Conservation (phyloP, 306 rosid species). For the Gleditsia sinensis region DNA sequence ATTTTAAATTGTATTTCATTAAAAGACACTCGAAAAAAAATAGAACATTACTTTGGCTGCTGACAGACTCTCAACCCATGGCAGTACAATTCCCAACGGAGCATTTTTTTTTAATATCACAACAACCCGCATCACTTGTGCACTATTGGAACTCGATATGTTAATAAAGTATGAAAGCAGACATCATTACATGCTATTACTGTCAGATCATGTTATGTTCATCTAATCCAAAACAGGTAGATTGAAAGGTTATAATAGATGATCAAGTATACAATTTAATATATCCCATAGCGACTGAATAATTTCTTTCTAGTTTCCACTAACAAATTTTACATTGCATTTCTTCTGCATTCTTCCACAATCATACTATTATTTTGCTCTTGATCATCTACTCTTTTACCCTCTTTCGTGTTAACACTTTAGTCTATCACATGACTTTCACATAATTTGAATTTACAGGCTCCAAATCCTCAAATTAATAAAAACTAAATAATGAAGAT, state of each 20-base stretch:
- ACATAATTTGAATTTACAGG: neutral
- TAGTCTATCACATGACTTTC: slow-evolving; percentile 10
- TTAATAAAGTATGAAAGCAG: slow-evolving; percentile 22
- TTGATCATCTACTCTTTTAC: neutral
- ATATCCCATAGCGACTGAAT: too few species aligned
- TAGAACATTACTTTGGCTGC: slow-evolving; percentile 8
- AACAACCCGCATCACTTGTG: slow-evolving; percentile 9
- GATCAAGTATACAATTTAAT: too few species aligned
- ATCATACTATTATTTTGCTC: neutral
- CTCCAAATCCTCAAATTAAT: neutral
- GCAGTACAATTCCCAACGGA: slow-evolving; percentile 30
- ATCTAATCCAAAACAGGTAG: slow-evolving; percentile 24
- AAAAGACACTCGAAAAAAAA: too few species aligned
- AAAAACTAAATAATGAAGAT: neutral
- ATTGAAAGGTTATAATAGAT: neutral
- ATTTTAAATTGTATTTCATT: too few species aligned
- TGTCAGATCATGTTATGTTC: slow-evolving; percentile 12
- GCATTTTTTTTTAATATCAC: neutral
- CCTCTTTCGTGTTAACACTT: neutral
- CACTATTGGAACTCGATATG: slow-evolving; percentile 42
- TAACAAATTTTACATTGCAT: neutral
- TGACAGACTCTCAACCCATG: slow-evolving; percentile 10
- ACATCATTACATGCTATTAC: slow-evolving; percentile 34
- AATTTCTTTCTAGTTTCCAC: too few species aligned
- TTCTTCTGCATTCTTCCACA: neutral